Conservation (phyloP, 1,284 basidiomycete genomes). For the Ustilago lituana region DNA sequence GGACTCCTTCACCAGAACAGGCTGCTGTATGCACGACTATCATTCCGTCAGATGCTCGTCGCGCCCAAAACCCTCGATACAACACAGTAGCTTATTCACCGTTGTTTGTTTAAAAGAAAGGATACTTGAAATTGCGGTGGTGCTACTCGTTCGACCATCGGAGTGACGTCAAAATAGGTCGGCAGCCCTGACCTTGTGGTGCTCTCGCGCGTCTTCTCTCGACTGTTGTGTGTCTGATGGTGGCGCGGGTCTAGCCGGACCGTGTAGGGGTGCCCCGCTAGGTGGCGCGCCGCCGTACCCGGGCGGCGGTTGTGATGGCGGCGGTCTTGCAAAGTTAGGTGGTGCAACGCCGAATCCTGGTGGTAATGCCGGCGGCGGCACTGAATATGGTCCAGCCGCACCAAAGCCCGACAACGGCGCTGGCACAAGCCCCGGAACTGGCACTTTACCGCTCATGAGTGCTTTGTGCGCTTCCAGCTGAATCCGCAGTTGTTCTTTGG, state of each 20-base stretch:
- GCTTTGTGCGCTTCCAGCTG: constrained; percentile 90
- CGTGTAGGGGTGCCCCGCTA: too few relatives aligned
- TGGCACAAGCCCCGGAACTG: constrained; percentile 34
- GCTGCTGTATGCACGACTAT: too few relatives aligned
- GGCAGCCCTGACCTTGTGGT: constrained; percentile 35
- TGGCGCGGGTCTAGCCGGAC: constrained; percentile 1
- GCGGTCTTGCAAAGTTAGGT: constrained; percentile 33
- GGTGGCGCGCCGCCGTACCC: constrained; percentile 23
- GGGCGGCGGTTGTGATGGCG: constrained; percentile 31
- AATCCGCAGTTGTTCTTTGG: constrained; percentile 78
- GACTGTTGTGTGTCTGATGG: constrained; percentile 13
- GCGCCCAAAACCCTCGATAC: neutral
- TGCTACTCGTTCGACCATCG: too few relatives aligned
- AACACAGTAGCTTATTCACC: too few relatives aligned
- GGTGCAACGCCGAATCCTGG: constrained; percentile 21
- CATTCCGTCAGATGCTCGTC: too few relatives aligned
- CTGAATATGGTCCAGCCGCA: constrained; percentile 31
- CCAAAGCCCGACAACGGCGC: too few relatives aligned
- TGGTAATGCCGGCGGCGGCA: constrained; percentile 31
- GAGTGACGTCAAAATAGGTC: constrained; percentile 53
- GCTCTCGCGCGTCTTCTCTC: constrained; percentile 13
- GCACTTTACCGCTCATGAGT: constrained; percentile 79
- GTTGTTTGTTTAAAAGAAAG: too few relatives aligned
- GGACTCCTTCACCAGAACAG: too few relatives aligned
- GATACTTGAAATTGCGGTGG: too few relatives aligned